Conservation (phyloP, 1,284 basidiomycete genomes). For the Neonothopanus nambi region DNA sequence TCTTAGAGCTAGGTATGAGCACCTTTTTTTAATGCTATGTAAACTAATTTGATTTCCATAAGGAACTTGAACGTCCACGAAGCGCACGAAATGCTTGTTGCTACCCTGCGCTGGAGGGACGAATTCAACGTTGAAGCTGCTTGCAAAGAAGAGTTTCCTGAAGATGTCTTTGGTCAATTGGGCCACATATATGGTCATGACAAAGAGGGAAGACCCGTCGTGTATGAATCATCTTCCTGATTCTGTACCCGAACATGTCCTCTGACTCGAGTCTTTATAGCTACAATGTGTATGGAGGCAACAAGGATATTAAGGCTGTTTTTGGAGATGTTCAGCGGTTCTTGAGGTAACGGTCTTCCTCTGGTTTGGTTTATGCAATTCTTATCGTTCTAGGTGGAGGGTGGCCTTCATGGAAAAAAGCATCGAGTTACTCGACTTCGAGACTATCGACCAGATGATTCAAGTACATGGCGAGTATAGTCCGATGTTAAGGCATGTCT, state of each 20-base stretch:
- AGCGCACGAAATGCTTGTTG: slow-evolving; percentile 64
- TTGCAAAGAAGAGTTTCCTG: slow-evolving; percentile 61
- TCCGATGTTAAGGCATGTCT: not conserved
- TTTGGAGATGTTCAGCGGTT: slow-evolving; percentile 74
- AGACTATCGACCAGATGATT: slow-evolving; percentile 69
- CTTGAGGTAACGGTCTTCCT: slow-evolving; percentile 48
- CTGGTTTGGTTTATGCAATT: not conserved
- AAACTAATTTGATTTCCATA: not conserved
- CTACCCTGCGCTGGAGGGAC: slow-evolving; percentile 73
- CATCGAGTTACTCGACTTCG: slow-evolving; percentile 66
- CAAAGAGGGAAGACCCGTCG: slow-evolving; percentile 64
- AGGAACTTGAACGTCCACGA: slow-evolving; percentile 57
- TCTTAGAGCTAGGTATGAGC: slow-evolving; percentile 65
- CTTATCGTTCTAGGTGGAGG: slow-evolving; percentile 57
- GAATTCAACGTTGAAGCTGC: slow-evolving; percentile 64
- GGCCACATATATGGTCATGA: slow-evolving; percentile 67
- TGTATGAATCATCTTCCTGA: slow-evolving; percentile 42
- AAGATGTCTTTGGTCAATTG: slow-evolving; percentile 65
- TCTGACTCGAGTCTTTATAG: slow-evolving; percentile 32
- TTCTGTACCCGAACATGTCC: not conserved
- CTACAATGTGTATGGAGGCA: slow-evolving; percentile 74
- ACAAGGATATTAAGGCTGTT: slow-evolving; percentile 60
- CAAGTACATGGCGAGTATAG: slow-evolving; percentile 64
- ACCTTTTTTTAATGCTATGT: not conserved
- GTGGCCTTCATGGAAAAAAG: slow-evolving; percentile 73